Conservation (phyloP, 768 basidiomycete species). For the Phylloporus rhodoxanthus region DNA sequence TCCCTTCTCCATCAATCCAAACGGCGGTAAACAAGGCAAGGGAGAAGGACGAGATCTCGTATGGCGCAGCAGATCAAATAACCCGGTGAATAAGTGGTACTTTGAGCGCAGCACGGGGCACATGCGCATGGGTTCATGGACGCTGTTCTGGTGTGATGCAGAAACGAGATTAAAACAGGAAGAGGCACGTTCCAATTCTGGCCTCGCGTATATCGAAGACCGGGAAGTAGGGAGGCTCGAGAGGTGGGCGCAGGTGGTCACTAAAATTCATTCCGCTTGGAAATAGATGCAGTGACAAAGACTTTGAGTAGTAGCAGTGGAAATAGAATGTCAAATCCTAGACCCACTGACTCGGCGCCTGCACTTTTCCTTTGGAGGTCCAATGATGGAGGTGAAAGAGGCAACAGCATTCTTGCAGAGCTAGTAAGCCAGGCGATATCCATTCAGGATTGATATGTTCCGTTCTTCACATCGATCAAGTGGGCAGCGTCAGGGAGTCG, state of each 20-base stretch:
- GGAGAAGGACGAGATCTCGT: constrained; percentile 93
- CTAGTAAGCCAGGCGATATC: too few species aligned
- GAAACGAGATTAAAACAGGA: constrained; percentile 77
- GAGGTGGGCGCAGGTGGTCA: constrained; percentile 62
- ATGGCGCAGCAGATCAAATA: constrained; percentile 89
- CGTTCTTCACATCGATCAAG: too few species aligned
- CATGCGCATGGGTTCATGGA: constrained; percentile 78
- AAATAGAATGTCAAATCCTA: neutral
- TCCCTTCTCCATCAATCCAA: constrained; percentile 90
- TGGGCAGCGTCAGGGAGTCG: too few species aligned
- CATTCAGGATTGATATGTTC: too few species aligned
- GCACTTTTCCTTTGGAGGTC: too few species aligned
- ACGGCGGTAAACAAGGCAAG: constrained; percentile 83
- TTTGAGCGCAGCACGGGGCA: constrained; percentile 94
- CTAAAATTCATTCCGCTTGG: constrained; percentile 78
- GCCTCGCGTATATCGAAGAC: constrained; percentile 65
- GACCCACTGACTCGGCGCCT: too few species aligned
- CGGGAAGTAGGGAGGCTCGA: constrained; percentile 71
- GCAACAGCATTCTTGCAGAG: too few species aligned
- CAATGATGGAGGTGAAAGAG: too few species aligned
- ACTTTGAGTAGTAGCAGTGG: neutral
- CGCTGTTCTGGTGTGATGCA: constrained; percentile 97
- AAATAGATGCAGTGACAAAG: constrained; percentile 28
- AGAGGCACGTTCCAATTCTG: constrained; percentile 57
- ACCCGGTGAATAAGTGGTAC: constrained; percentile 99